These are phyloP conservation scores for Euclidium syriacum DNA, from an alignment of 345 rosid genomes.

Conservation along the genomic window DNA sequence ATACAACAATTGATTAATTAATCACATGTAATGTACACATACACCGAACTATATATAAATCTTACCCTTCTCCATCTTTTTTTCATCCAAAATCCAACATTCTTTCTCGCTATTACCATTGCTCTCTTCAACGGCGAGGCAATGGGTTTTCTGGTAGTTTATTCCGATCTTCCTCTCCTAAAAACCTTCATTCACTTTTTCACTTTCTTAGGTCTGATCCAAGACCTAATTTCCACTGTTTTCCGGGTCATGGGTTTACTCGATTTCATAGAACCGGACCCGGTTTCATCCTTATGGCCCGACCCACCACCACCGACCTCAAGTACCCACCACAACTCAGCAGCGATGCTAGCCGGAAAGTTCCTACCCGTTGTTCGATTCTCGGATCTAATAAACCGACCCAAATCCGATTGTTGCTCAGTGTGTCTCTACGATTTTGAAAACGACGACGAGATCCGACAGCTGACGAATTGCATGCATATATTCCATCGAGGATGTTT, in stretches of 20 bases:
- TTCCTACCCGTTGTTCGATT: slow-evolving; percentile 61
- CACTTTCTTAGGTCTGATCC: slow-evolving; percentile 48
- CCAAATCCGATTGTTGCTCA: slow-evolving; percentile 58
- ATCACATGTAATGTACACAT: too few species aligned
- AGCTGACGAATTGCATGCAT: slow-evolving; percentile 57
- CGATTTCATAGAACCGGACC: slow-evolving; percentile 61
- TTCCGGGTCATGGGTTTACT: slow-evolving; percentile 54
- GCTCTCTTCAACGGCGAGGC: slow-evolving; percentile 14
- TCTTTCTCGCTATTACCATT: neutral
- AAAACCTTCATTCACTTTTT: slow-evolving; percentile 51
- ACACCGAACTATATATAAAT: slow-evolving; percentile 17
- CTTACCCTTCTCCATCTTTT: slow-evolving; percentile 4
- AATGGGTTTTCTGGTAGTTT: slow-evolving; percentile 87
- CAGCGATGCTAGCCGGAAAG: slow-evolving; percentile 58
- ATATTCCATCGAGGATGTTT: slow-evolving; percentile 62
- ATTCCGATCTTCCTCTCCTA: slow-evolving; percentile 65
- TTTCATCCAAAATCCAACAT: slow-evolving; percentile 12
- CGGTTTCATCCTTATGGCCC: slow-evolving; percentile 39
- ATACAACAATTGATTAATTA: slow-evolving; percentile 1
- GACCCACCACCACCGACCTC: slow-evolving; percentile 20
- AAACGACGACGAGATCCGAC: slow-evolving; percentile 61
- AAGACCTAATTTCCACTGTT: slow-evolving; percentile 39
- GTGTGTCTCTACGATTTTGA: slow-evolving; percentile 83
- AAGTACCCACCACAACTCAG: too few species aligned
- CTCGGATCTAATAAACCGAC: slow-evolving; percentile 54